A percentile compares a stretch with the other conserved stretches of the same genome.
phyloP scores from a whole-genome alignment of 148 eudicot species.

The Salicornia ramosissima region DNA sequence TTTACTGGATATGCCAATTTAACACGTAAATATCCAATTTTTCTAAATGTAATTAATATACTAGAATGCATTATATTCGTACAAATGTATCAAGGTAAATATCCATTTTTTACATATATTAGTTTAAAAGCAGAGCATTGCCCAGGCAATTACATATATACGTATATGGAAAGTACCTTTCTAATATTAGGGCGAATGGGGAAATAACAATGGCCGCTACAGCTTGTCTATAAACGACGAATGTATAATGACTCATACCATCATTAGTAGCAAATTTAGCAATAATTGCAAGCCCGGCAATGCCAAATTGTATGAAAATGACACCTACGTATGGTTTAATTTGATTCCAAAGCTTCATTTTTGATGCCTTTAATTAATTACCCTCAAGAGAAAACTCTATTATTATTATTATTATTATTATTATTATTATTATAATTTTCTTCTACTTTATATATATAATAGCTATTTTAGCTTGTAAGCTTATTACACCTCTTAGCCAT shows the following conservation, averaged over 20 bases:
- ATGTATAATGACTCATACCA: slow-evolving; percentile 66
- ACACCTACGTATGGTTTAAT: slow-evolving; percentile 49
- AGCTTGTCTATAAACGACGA: slow-evolving; percentile 58
- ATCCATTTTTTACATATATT: no score
- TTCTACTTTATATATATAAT: not conserved
- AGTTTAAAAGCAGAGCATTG: not conserved
- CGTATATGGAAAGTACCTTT: slow-evolving; percentile 10
- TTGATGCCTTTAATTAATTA: not conserved
- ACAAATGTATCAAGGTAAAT: slow-evolving; percentile 27
- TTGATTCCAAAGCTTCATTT: slow-evolving; percentile 2
- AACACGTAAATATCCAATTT: no score
- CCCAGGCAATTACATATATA: not conserved
- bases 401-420: no score
- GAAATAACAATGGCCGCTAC: slow-evolving; percentile 54
- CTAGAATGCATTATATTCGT: not conserved
- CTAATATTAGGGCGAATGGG: slow-evolving; percentile 62
- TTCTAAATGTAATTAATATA: no score
- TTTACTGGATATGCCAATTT: no score
- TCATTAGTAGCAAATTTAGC: slow-evolving; percentile 56
- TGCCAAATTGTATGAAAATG: slow-evolving; percentile 57
- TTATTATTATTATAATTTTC: no score
- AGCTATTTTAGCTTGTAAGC: not conserved
- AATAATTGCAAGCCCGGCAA: slow-evolving; percentile 57
- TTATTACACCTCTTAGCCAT: not conserved
- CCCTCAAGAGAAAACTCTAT: not conserved